phyloP scores from a whole-genome alignment of 805 yeast species.

The Nakazawaea laoshanensis region DNA sequence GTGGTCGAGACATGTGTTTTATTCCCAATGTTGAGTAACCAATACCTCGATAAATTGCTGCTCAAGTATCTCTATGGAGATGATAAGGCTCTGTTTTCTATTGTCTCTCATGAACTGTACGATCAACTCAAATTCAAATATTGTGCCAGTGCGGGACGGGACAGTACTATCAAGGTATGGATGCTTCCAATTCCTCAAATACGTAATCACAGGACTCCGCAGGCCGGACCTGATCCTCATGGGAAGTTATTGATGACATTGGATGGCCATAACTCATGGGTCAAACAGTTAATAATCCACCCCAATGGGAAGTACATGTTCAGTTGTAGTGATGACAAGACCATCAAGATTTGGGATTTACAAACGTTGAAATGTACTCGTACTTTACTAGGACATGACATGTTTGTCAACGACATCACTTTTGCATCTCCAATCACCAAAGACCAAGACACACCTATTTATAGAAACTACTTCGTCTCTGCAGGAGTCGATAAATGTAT shows the following conservation, averaged over 20 bases:
- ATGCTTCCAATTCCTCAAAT: slow-evolving; percentile 57
- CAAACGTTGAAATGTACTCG: slow-evolving; percentile 30
- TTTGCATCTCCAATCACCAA: slow-evolving; percentile 38
- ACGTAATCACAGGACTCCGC: slow-evolving; percentile 45
- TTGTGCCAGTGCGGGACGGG: slow-evolving; percentile 74
- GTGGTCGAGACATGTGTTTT: slow-evolving; percentile 71
- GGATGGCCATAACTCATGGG: slow-evolving; percentile 83
- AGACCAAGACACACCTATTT: slow-evolving; percentile 3
- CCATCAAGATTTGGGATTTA: slow-evolving; percentile 75
- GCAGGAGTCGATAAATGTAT: slow-evolving; percentile 10
- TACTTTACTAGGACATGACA: slow-evolving; percentile 57
- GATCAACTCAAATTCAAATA: slow-evolving; percentile 52
- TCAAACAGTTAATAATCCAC: slow-evolving; percentile 58
- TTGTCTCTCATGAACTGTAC: slow-evolving; percentile 17
- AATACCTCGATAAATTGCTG: slow-evolving; percentile 37
- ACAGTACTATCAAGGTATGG: slow-evolving; percentile 71
- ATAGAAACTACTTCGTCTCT: slow-evolving; percentile 9
- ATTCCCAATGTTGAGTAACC: slow-evolving; percentile 41
- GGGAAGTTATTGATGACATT: slow-evolving; percentile 52
- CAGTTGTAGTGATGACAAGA: slow-evolving; percentile 74
- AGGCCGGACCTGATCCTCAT: slow-evolving; percentile 51
- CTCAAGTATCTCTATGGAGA: slow-evolving; percentile 13
- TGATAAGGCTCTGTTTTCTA: slow-evolving; percentile 3
- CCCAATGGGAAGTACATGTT: slow-evolving; percentile 67
- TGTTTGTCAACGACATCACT: slow-evolving; percentile 58